Evolutionary conservation across 495 filamentous ascomycete species (phyloP), one percentile per base, ranked within the genome.

Genomic region (Talaromyces nanjingensis): DNA sequence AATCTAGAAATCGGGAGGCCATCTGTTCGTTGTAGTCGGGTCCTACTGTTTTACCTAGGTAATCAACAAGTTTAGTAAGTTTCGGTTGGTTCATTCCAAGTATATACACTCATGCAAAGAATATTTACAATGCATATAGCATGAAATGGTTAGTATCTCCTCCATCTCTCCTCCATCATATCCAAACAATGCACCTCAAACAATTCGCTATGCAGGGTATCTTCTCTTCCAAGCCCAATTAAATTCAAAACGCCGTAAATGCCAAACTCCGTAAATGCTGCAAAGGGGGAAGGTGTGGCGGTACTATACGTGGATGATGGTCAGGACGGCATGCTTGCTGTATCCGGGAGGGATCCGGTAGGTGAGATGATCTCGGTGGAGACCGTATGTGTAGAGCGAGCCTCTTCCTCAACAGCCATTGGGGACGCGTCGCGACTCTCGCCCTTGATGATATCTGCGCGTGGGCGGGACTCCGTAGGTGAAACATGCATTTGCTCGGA

Each of bases 361-460:
- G 67, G 65, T 11, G 74, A 68, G n/a, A 76, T 47, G 37, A 76
- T 68, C 60, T 77, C 69, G 0, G 76, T 78, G 14, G 74, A 68
- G 34, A 76, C 62, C 8, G 72, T 76, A 54, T 71, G 68, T 11
- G 70, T 66, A 16, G 69, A 71, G 6, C 65, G 65, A 5, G 63
- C 62, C 16, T 71, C 73, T 22, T 71, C 68, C 14, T 73, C 74
- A 7, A 59, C n/a, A 8, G 56, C 56, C 56, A 37, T 59, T 12
- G 29, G 29, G 6, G 29, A 31, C 7, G 56, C 14, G 1, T 61
- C 37, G 5, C 24, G 20, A 29, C 34, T 34, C 20, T 61, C 59
- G 6, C 22, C 59, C 42, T 47, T 61, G 34, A 49, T 61, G 34
- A 49, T 33, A 27, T 24, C 59, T 22, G 42, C 66, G 49, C 68